These are phyloP conservation scores for Alternaria infectoria DNA, from an alignment of 2,329 filamentous ascomycete species.

Conservation along the genomic window DNA sequence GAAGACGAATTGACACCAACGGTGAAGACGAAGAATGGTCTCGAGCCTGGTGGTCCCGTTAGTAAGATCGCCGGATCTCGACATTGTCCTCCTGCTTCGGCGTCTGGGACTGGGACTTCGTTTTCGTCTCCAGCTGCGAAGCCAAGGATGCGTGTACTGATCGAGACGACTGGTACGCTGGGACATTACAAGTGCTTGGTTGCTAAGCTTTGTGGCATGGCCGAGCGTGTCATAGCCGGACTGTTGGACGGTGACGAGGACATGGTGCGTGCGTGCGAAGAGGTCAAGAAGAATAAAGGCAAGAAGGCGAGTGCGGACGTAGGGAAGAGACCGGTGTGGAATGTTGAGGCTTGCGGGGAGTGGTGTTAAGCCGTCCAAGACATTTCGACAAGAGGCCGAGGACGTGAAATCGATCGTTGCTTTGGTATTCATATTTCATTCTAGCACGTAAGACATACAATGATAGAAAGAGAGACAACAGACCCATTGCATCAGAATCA, in stretches of 20 bases:
- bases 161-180: neutral
- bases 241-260: neutral
- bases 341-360: neutral
- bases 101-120: neutral
- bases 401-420: neutral
- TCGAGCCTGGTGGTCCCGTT: neutral
- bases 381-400: accelerated
- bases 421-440: neutral
- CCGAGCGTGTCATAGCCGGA: neutral
- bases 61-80: neutral
- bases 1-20: neutral
- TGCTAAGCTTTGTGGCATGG: neutral
- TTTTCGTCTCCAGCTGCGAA: neutral
- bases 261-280: neutral
- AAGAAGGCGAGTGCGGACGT: neutral
- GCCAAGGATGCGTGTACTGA: neutral
- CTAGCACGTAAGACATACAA: neutral
- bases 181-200: neutral
- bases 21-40: neutral
- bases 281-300: neutral
- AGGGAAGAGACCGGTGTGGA: neutral
- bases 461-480: neutral
- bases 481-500: neutral
- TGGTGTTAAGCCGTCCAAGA: neutral
- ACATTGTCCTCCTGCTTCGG: neutral